Conservation (phyloP, 306 rosid genomes). For the Trifolium dubium region DNA sequence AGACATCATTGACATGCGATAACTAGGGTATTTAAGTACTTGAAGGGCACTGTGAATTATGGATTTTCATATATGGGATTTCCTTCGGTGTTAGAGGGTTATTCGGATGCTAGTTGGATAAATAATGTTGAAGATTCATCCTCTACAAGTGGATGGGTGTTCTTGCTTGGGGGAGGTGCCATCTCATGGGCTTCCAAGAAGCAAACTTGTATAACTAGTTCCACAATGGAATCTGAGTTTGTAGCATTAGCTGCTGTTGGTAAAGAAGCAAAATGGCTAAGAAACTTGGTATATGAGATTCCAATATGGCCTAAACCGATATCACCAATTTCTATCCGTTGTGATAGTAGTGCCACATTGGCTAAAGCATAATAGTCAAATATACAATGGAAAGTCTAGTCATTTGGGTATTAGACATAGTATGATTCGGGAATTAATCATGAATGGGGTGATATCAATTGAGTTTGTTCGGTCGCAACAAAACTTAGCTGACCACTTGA, state of each 20-base stretch:
- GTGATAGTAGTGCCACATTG: not conserved
- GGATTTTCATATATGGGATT: not conserved
- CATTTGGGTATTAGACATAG: not conserved
- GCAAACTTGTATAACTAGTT: not conserved
- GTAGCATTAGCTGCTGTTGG: not conserved
- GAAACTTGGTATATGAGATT: not conserved
- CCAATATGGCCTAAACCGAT: too few relatives aligned
- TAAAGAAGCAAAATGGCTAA: not conserved
- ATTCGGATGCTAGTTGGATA: too few relatives aligned
- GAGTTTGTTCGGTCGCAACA: too few relatives aligned
- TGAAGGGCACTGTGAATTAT: not conserved
- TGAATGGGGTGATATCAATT: too few relatives aligned
- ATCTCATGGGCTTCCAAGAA: conserved; percentile 11
- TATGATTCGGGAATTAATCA: too few relatives aligned
- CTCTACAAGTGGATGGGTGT: not conserved
- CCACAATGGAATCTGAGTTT: conserved; percentile 3
- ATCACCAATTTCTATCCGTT: too few relatives aligned
- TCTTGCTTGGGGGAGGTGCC: not conserved
- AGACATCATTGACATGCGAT: not conserved
- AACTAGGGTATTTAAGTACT: not conserved
- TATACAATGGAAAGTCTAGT: not conserved
- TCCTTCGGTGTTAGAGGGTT: not conserved
- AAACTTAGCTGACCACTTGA: too few relatives aligned
- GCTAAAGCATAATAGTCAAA: not conserved
- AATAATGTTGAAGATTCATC: too few relatives aligned